A percentile compares a stretch with the other conserved stretches of the same genome.
Evolutionary conservation across 148 eudicot genomes (phyloP).

Genomic region (Selenicereus undatus): DNA sequence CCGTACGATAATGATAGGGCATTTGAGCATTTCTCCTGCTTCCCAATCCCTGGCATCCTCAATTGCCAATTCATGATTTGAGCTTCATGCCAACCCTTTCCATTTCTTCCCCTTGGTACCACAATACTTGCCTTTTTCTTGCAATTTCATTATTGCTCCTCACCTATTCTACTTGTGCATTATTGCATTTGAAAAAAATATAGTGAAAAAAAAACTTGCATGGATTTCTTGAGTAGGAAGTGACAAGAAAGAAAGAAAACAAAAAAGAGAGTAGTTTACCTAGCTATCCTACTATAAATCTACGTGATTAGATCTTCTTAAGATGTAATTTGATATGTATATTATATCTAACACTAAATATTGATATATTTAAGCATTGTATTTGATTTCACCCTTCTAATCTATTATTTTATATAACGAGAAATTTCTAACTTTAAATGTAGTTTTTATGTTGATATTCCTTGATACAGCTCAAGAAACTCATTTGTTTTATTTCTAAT

Average conservation of each 20-base stretch:
- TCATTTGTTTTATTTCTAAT: too few relatives aligned
- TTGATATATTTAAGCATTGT: too few relatives aligned
- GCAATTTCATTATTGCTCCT: not conserved
- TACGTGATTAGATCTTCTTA: not conserved
- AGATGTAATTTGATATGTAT: not conserved
- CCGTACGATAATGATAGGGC: constrained; percentile 1
- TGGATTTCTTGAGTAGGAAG: not conserved
- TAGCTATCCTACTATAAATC: not conserved
- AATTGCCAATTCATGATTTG: not conserved
- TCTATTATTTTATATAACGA: too few relatives aligned
- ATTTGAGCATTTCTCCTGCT: not conserved
- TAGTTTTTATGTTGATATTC: too few relatives aligned
- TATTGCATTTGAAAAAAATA: not conserved
- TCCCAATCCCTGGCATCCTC: not conserved
- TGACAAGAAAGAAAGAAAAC: too few relatives aligned
- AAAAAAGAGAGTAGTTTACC: not conserved
- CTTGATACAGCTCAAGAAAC: too few relatives aligned
- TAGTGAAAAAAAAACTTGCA: too few relatives aligned
- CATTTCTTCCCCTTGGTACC: not conserved
- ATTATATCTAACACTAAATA: too few relatives aligned
- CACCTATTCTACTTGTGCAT: not conserved
- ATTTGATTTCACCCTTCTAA: too few relatives aligned
- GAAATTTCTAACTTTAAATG: too few relatives aligned
- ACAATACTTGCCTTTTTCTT: not conserved
- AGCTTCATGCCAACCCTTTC: not conserved